Evolutionary conservation across 306 rosid genomes (phyloP), one percentile per base, ranked within the genome.

Genomic region (Prosopis cineraria): DNA sequence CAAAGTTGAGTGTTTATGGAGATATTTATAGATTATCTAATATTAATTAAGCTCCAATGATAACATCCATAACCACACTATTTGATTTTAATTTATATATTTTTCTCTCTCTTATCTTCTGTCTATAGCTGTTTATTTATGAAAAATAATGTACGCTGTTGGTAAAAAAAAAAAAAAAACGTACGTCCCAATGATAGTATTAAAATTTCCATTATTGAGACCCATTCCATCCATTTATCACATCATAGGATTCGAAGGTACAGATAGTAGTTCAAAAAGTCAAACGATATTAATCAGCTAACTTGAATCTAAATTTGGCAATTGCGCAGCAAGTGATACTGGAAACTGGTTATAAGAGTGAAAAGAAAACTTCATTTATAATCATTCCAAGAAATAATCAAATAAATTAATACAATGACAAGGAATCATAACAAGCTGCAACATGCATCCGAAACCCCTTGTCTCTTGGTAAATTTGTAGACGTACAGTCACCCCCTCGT

Each of bases 401-500:
- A 24, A 20, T 55, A 22, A 24, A 33, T 33, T 40, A 79, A 72
- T 78, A 72, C 79, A 81, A 70, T 17, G 36, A 5, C 55, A 67
- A 63, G 24, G 13, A 63, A 63, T 43, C 59, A 31, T 12, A 25
- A 59, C 34, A 53, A 55, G 30, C 62, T 25, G 50, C 68, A 60
- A 47, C 20, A 52, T 65, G 59, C 9, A 56, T 67, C 63, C 20
- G 29, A 66, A 73, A 58, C 60, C 50, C 39, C 20, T 77, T 25
- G 58, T 36, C 40, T 10, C 0, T 34, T 34, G n/a, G 17, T 12
- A 27, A 27, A 27, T 31, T 73, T 72, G 3, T 44, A 33, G 36
- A 78, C n/a, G n/a, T n/a, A n/a, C 90, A 89, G 91, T 87, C 87
- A 88, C 98, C 83, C 90, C 82, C 88, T 90, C 81, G 91, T 91